Conservation (phyloP, 257 asterid species). For the Apocynum venetum region DNA sequence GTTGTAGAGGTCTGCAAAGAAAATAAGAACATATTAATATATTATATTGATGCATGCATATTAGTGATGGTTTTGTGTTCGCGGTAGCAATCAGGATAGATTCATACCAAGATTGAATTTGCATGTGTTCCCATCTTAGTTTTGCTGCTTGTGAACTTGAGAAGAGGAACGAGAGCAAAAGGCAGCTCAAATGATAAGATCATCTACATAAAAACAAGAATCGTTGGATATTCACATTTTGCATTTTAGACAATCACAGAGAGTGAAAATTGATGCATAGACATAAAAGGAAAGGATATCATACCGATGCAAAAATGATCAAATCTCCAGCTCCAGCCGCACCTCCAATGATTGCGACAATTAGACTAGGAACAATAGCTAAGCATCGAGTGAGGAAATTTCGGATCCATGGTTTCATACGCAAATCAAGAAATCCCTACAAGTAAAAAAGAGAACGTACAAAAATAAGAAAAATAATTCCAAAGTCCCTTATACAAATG, state of each 20-base stretch:
- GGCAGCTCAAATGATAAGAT: conserved; percentile 94
- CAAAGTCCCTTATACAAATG: background rate
- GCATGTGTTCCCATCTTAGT: conserved; percentile 81
- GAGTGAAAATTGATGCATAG: background rate
- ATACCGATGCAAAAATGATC: conserved; percentile 71
- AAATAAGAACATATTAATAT: background rate
- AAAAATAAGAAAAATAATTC: background rate
- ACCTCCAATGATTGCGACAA: conserved; percentile 80
- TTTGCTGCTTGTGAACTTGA: conserved; percentile 92
- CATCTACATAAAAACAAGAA: conserved; percentile 49
- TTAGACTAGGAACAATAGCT: conserved; percentile 89
- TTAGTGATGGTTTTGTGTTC: background rate
- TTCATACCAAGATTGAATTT: conserved; percentile 61
- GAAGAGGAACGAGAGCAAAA: conserved; percentile 89
- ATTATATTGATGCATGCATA: too few relatives aligned
- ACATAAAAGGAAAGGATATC: background rate
- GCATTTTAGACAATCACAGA: background rate
- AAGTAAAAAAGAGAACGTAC: conserved; percentile 8
- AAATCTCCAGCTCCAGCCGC: conserved; percentile 83
- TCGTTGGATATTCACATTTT: background rate
- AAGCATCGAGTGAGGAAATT: conserved; percentile 79
- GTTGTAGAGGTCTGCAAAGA: conserved; percentile 55
- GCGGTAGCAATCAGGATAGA: background rate
- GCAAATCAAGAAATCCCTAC: conserved; percentile 90
- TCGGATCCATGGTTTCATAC: conserved; percentile 88